Evolutionary conservation across 2,329 filamentous ascomycete genomes (phyloP).

Genomic region (Diaporthe velutina): DNA sequence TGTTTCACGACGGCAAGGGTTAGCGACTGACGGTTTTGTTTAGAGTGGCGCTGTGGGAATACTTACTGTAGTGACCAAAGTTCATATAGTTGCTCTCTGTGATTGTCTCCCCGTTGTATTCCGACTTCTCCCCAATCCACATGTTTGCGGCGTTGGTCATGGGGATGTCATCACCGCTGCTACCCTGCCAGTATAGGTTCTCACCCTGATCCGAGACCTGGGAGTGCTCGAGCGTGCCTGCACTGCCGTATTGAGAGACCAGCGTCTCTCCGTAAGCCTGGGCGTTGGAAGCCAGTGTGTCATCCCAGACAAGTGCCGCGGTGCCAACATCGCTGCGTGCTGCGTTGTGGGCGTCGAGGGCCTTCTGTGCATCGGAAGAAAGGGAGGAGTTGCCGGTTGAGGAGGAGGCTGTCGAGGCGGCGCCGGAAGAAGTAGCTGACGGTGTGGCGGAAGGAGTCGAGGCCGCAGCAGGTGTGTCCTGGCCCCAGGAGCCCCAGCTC

Average conservation of each 20-base stretch:
- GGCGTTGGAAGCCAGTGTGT: slow-evolving; percentile 4
- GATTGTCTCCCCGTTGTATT: slow-evolving; percentile 20
- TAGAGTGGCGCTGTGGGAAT: background rate
- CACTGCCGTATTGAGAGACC: slow-evolving; percentile 1
- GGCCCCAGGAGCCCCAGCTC: slow-evolving; percentile 20
- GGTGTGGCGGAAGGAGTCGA: background rate
- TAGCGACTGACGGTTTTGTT: background rate
- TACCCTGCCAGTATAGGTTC: slow-evolving; percentile 10
- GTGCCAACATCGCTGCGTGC: slow-evolving; percentile 20
- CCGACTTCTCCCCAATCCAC: slow-evolving; percentile 17
- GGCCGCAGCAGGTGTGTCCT: background rate
- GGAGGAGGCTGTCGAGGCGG: background rate
- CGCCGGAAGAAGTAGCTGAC: background rate
- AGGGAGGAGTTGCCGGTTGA: slow-evolving; percentile 4
- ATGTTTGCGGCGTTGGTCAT: slow-evolving; percentile 23
- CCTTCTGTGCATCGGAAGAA: slow-evolving; percentile 20
- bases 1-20: background rate
- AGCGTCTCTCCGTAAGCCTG: slow-evolving; percentile 18
- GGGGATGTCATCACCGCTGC: slow-evolving; percentile 6
- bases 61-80: slow-evolving; percentile 26
- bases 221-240: slow-evolving; percentile 21
- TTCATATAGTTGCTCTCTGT: slow-evolving; percentile 27
- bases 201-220: slow-evolving; percentile 16
- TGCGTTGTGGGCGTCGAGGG: slow-evolving; percentile 2
- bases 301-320: slow-evolving; percentile 16